A percentile compares a stretch with the other conserved stretches of the same genome.
phyloP scores from a whole-genome alignment of 2,329 filamentous ascomycete species.

The Alternaria rosae region DNA sequence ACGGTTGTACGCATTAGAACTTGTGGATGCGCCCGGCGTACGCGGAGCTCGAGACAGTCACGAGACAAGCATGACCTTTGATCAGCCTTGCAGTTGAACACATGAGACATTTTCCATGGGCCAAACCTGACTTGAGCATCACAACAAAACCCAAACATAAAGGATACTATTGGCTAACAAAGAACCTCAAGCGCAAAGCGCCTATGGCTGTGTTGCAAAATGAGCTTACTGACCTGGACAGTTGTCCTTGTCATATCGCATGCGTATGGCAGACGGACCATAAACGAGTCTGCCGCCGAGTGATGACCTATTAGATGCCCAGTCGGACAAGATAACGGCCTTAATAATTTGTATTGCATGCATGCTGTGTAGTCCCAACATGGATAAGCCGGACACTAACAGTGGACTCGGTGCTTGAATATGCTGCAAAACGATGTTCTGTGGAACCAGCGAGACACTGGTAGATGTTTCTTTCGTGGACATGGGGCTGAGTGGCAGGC shows the following conservation, averaged over 20 bases:
- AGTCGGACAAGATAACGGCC: conserved; percentile 15
- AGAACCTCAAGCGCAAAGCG: neutral
- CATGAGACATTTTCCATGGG: neutral
- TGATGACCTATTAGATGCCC: conserved; percentile 10
- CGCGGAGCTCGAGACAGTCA: conserved; percentile 17
- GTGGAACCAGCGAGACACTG: conserved; percentile 17
- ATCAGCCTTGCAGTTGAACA: conserved; percentile 13
- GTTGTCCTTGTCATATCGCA: neutral
- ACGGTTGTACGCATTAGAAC: neutral
- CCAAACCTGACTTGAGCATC: neutral
- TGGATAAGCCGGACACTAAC: conserved; percentile 21
- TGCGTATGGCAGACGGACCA: conserved; percentile 1
- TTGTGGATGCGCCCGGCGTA: neutral
- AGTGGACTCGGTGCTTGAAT: conserved; percentile 7
- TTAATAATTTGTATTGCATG: conserved; percentile 1
- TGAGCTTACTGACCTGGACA: neutral
- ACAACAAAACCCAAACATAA: neutral
- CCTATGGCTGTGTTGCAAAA: conserved; percentile 16
- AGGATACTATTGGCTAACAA: conserved; percentile 1
- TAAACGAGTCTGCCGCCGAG: conserved; percentile 6
- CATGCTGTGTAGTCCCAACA: conserved; percentile 11
- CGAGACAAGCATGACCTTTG: conserved; percentile 16
- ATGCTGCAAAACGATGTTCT: neutral
- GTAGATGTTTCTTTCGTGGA: conserved; percentile 14
- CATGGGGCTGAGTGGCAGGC: conserved; percentile 34